phyloP scores from a whole-genome alignment of 2,329 filamentous ascomycete genomes.

The Ceratocystis harringtonii region DNA sequence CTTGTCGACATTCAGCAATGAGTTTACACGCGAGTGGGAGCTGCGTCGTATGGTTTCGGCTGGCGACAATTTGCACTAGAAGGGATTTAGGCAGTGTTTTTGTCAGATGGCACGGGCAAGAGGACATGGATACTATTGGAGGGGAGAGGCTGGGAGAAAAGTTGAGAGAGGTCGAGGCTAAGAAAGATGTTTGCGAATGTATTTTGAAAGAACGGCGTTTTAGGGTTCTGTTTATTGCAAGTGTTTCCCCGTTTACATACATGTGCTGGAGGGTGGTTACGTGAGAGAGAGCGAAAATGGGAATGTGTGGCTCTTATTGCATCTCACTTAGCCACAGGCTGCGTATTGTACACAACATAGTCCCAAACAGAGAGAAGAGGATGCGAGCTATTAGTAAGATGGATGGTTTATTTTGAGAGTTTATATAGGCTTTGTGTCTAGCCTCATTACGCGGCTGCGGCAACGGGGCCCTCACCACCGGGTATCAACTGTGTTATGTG shows the following conservation, averaged over 20 bases:
- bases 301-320: background rate
- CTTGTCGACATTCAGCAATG: constrained; percentile 62
- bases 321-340: background rate
- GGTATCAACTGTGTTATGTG: constrained; percentile 49
- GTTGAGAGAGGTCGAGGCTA: background rate
- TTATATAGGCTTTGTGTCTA: background rate
- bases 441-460: constrained; percentile 20
- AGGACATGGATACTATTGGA: background rate
- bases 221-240: constrained; percentile 2
- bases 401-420: constrained; percentile 1
- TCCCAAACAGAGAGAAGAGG: background rate
- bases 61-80: constrained; percentile 30
- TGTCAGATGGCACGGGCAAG: background rate
- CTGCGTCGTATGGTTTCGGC: constrained; percentile 69
- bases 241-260: background rate
- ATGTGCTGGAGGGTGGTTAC: background rate
- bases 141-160: background rate
- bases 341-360: background rate
- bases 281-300: background rate
- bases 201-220: constrained; percentile 6
- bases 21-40: constrained; percentile 88
- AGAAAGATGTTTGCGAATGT: background rate
- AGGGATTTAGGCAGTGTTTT: background rate
- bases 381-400: background rate
- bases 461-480: constrained; percentile 55